Evolutionary conservation across 805 yeast genomes (phyloP).

Genomic region (Ogataea nitratoaversa): DNA sequence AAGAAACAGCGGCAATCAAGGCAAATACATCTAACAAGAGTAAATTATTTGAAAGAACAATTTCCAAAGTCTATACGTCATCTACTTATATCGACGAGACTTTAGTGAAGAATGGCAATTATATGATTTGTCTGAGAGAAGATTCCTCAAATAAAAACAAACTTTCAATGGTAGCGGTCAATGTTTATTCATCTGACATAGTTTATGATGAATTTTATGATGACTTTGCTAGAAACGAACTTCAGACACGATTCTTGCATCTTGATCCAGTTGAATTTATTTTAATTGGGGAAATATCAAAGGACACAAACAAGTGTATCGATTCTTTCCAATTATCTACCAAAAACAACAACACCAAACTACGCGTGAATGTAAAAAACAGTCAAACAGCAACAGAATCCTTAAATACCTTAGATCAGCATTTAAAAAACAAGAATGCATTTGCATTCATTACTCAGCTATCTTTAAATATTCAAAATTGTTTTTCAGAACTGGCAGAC

Average conservation of each 20-base stretch:
- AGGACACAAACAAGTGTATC: slow-evolving; percentile 28
- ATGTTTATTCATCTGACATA: slow-evolving; percentile 73
- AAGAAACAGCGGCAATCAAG: slow-evolving; percentile 76
- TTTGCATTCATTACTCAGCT: slow-evolving; percentile 15
- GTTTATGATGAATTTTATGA: slow-evolving; percentile 70
- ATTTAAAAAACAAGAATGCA: slow-evolving; percentile 6
- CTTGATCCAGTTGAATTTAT: slow-evolving; percentile 76
- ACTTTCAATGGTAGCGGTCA: slow-evolving; percentile 55
- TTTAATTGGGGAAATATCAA: slow-evolving; percentile 37
- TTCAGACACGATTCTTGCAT: slow-evolving; percentile 72
- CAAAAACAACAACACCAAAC: slow-evolving; percentile 1
- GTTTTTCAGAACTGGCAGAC: slow-evolving; percentile 41
- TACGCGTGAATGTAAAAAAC: slow-evolving; percentile 9
- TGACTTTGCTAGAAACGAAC: slow-evolving; percentile 46
- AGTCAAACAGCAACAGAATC: slow-evolving; percentile 8
- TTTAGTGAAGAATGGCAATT: slow-evolving; percentile 31
- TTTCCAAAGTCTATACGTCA: slow-evolving; percentile 70
- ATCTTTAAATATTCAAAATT: slow-evolving; percentile 13
- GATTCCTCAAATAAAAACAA: slow-evolving; percentile 9
- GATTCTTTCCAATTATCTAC: slow-evolving; percentile 12
- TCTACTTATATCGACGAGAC: slow-evolving; percentile 72
- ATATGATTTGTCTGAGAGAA: slow-evolving; percentile 44
- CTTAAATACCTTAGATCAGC: slow-evolving; percentile 5
- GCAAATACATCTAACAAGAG: slow-evolving; percentile 46
- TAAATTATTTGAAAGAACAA: slow-evolving; percentile 59